Evolutionary conservation across 164 flowering plant genomes (phyloP), one percentile per base, ranked within the genome.

Genomic region (Sextonia rubra): DNA sequence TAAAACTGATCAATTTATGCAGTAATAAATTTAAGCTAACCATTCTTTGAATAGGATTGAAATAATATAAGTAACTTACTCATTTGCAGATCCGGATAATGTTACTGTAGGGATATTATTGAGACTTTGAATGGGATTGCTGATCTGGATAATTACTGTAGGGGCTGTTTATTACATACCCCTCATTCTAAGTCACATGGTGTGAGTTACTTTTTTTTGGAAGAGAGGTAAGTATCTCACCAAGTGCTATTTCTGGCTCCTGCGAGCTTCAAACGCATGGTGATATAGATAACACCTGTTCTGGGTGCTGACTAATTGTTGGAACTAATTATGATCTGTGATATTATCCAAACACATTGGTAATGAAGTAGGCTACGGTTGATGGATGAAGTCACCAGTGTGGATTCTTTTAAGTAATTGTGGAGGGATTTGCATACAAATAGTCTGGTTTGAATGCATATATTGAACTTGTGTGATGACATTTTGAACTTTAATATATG

Each of bases 31-130:
- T 61, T 61, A 23, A 24, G 30, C 27, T 61, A 61, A 61, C 17
- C 58, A 52, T 9, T 61, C 12, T 61, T 61, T 4, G 6, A 3
- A 61, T 24, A 22, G 64, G 64, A 61, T 20, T 15, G 27, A 72
- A 58, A 52, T 12, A 68, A 61, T 20, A 58, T 52, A 29, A 56
- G 69, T 23, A 70, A 78, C 90, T 18, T 89, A 93, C 98, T 92
- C 88, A 61, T 85, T 70, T 64, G 98, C 83, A 47, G 98, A 75
- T 75, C n/a, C n/a, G n/a, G n/a, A n/a, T n/a, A n/a, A n/a, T n/a
- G n/a, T n/a, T n/a, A n/a, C n/a, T n/a, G n/a, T n/a, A n/a, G 92
- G 98, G 98, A 86, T 64, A 87, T 85, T 77, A 92, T 94, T 78
- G 97, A 86, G 85, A 56, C 64, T 25, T 85, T 88, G 23, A 94